Evolutionary conservation across 176 grass and related monocot genomes (phyloP), one percentile per base, ranked within the genome.

Genomic region (Rhipidocladum racemiflorum): DNA sequence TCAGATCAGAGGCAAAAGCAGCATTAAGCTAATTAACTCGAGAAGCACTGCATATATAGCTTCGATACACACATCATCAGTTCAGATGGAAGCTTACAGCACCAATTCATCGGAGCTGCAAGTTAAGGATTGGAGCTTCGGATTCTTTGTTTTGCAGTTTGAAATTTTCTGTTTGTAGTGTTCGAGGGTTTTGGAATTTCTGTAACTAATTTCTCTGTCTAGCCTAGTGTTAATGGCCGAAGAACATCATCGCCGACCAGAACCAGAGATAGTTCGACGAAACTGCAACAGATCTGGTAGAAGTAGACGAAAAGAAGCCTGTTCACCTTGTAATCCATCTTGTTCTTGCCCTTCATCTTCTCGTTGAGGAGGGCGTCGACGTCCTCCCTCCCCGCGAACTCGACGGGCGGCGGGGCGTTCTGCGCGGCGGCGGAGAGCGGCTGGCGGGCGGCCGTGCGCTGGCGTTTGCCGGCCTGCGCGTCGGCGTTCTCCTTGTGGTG

Each of bases 321-420:
- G 54, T 11, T 61, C 8, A 94, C 92, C 87, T 91, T 94, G 89
- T 20, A 94, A 70, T 94, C 92, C 74, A 84, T 89, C 86, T 91
- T 94, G 72, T 85, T 89, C 84, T 89, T 94, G 20, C 92, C 87
- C 81, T 94, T 94, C 87, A 94, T 94, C 84, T 94, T 94, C 89
- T 94, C 92, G 28, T 50, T 81, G 76, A 94, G 77, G 16, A 94
- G 87, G 12, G 61, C 32, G 9, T 94, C 89, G 12, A 94, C 92
- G 20, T 91, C 92, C 3, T 80, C 92, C 84, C 92, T 87, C 4
- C 81, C 83, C 1, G 24, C 1, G 73, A 94, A 91, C 29, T 89
- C 89, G 36, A 94, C 63, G 71, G 81, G 74, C 32, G 30, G 82
- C 9, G 71, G 73, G 43, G 62, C 15, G 65, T 60, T 61, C 21